Conservation (phyloP, 805 yeast species). For the Saturnispora serradocipensis region DNA sequence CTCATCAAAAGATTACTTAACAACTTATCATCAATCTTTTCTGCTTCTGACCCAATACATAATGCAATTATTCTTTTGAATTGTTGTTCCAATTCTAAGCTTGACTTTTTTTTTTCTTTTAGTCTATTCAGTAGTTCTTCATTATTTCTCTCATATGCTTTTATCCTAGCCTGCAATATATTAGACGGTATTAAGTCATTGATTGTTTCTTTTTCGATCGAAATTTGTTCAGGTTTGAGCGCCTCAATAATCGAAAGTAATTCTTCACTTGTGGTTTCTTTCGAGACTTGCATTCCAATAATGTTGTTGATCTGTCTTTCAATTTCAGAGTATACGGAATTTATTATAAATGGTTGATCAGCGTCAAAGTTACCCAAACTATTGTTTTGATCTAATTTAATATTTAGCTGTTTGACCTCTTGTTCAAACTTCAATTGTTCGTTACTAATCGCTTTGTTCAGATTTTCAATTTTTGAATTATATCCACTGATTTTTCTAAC, state of each 20-base stretch:
- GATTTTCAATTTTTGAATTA: slow-evolving; percentile 46
- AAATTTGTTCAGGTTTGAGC: slow-evolving; percentile 12
- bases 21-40: slow-evolving; percentile 50
- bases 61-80: slow-evolving; percentile 82
- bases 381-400: slow-evolving; percentile 27
- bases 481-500: slow-evolving; percentile 38
- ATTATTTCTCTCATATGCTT: slow-evolving; percentile 71
- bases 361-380: slow-evolving; percentile 64
- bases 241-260: slow-evolving; percentile 9
- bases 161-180: slow-evolving; percentile 65
- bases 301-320: slow-evolving; percentile 29
- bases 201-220: neutral
- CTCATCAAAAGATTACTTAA: slow-evolving; percentile 82
- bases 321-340: slow-evolving; percentile 49
- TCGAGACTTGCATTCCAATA: neutral
- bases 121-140: slow-evolving; percentile 44
- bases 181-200: slow-evolving; percentile 36
- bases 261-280: neutral
- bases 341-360: slow-evolving; percentile 81
- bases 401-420: slow-evolving; percentile 25
- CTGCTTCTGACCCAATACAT: slow-evolving; percentile 81
- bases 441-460: slow-evolving; percentile 53
- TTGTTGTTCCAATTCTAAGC: slow-evolving; percentile 55
- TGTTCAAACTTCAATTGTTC: slow-evolving; percentile 50
- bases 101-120: slow-evolving; percentile 41